Conservation (phyloP, 2,329 filamentous ascomycete species). For the Tolypocladium album region DNA sequence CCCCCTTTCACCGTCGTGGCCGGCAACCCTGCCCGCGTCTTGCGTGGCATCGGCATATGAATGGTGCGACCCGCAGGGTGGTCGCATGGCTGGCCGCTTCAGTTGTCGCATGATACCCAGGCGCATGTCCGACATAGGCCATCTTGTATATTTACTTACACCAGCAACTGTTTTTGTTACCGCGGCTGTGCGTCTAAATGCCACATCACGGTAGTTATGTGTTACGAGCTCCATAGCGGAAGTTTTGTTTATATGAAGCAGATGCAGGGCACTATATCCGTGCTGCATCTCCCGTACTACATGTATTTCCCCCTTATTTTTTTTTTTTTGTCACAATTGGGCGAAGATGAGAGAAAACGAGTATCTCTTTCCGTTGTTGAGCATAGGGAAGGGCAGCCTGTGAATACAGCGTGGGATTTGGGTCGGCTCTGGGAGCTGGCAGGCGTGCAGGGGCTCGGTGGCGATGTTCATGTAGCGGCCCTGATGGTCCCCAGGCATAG, state of each 20-base stretch:
- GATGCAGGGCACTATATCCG: background rate
- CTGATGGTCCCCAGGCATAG: background rate
- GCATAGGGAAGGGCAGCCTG: background rate
- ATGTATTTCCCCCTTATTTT: no score
- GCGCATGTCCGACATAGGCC: background rate
- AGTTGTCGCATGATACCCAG: constrained; percentile 19
- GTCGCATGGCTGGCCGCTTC: constrained; percentile 3
- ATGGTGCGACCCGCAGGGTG: constrained; percentile 9
- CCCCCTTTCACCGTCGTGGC: constrained; percentile 58
- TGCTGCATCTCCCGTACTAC: background rate
- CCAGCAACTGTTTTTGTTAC: background rate
- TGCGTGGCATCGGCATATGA: constrained; percentile 27
- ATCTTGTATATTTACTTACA: constrained; percentile 8
- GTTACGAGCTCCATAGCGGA: background rate
- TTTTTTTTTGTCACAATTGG: background rate
- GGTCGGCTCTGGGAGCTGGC: background rate
- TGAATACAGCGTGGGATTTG: background rate
- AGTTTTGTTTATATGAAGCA: background rate
- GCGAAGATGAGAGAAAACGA: background rate
- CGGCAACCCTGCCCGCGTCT: constrained; percentile 57
- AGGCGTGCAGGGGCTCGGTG: background rate
- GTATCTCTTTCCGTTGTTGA: background rate
- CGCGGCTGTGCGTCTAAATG: background rate
- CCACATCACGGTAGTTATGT: background rate
- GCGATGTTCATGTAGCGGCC: background rate